Base-by-base conservation (phyloP, 345 rosid species). In the Turnera subulata region DNA sequence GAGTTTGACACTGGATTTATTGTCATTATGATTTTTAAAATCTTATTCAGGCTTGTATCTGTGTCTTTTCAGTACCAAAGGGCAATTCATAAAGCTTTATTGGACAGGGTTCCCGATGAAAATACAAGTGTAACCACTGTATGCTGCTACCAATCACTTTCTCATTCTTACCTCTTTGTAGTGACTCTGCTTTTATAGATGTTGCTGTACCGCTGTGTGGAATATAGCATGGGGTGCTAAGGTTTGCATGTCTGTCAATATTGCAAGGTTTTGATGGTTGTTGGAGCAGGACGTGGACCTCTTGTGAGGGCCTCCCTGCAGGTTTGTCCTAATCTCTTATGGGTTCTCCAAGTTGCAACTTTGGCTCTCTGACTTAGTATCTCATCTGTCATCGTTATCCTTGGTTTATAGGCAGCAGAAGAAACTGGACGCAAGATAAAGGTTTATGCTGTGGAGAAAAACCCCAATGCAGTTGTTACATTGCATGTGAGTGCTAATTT, bases 251-350 rank as follows among this genome's bases (percentile, higher is more conserved):
- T 29, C 23, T 73, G 50, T 22, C 11, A 19, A 45, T 11, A 59
- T 53, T 79, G 53, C 12, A 56, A 86, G 99, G 95, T 93, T 22
- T 80, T 93, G 78, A 93, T 90, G 97, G 99, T 93, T 70, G 99
- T 93, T 21, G 99, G 99, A 79, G 99, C 97, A 32, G 99, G 99
- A 59, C 85, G 99, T 51, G 97, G 97, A 58, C 97, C 99, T 64
- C 95, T 93, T 71, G 99, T 93, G 32, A 84, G 96, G 83, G 97
- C 97, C 69, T 81, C 99, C 7, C 69, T 93, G 80, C 95, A 84
- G 99, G 99, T 89, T 71, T 38, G 15, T 68, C 53, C 51, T 45
- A 43, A 45, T 68, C 56, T 37, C 35, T 29, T 29, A 8, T 29
- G 35, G 35, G 8, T 63, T 75, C 20, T 63, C 20, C 38, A 46